These are phyloP conservation scores for Aspergillus affinis DNA, from an alignment of 495 filamentous ascomycete genomes.

Conservation along the genomic window DNA sequence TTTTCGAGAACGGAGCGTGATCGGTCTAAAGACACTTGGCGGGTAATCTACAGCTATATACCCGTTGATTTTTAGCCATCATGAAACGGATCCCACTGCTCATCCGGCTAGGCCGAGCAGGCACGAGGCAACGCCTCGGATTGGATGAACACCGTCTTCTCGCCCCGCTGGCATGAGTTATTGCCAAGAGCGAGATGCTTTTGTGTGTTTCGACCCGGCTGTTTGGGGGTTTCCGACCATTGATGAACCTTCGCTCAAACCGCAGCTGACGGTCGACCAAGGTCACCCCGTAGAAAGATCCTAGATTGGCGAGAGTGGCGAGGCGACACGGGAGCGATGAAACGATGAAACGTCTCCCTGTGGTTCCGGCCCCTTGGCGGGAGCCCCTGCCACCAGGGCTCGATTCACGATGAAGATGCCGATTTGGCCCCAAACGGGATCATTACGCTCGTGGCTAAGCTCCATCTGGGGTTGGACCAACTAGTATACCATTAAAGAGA, in stretches of 20 bases:
- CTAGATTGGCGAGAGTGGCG: not conserved
- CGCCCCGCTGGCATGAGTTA: too few relatives aligned
- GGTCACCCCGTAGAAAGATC: too few relatives aligned
- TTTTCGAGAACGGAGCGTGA: conserved; percentile 25
- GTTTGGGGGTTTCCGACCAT: too few relatives aligned
- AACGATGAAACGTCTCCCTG: not conserved
- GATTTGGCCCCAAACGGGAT: not conserved
- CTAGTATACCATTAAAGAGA: not conserved
- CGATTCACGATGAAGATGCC: too few relatives aligned
- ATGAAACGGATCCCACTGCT: too few relatives aligned
- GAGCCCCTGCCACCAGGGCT: not conserved
- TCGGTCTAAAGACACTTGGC: conserved; percentile 17
- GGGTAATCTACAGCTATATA: conserved; percentile 16
- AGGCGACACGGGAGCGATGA: not conserved
- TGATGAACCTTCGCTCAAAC: too few relatives aligned
- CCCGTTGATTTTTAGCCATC: conserved; percentile 12
- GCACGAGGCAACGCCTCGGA: too few relatives aligned
- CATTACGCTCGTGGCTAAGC: not conserved
- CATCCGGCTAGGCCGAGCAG: too few relatives aligned
- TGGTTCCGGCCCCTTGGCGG: not conserved
- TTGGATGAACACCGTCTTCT: too few relatives aligned
- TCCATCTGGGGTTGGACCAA: not conserved
- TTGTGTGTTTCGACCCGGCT: too few relatives aligned
- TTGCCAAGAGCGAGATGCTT: too few relatives aligned
- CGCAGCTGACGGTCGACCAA: too few relatives aligned